Evolutionary conservation across 208 protist species (phyloP).

Genomic region (Crithidia brevicula): DNA sequence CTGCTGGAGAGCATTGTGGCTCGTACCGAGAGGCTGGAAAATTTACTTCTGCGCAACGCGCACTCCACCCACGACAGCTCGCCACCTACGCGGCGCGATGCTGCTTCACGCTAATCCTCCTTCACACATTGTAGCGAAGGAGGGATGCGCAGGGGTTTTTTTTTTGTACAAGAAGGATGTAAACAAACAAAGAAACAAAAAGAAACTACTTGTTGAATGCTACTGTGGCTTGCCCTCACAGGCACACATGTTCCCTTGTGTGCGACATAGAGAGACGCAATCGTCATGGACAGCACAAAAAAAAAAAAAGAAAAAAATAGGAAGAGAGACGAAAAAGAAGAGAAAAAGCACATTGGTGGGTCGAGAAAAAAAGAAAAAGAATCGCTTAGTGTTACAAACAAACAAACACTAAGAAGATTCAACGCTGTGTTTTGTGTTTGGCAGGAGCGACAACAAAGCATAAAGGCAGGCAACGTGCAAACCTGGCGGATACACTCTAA

Average conservation of each 20-base stretch:
- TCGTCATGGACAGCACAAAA: background rate
- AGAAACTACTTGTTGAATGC: too few relatives aligned
- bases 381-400: too few relatives aligned
- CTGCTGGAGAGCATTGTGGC: conserved; percentile 43
- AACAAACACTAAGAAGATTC: conserved; percentile 7
- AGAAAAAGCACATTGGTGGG: background rate
- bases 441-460: too few relatives aligned
- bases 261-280: too few relatives aligned
- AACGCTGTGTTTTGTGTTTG: too few relatives aligned
- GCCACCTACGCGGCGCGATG: background rate
- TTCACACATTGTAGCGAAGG: background rate
- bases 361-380: conserved; percentile 5
- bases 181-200: too few relatives aligned
- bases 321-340: background rate
- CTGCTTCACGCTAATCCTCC: background rate
- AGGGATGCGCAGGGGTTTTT: too few relatives aligned
- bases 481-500: too few relatives aligned
- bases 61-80: background rate
- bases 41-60: conserved; percentile 22
- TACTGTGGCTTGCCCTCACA: too few relatives aligned
- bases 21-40: conserved; percentile 47
- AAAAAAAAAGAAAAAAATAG: conserved; percentile 14
- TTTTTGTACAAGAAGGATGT: background rate
- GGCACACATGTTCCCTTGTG: too few relatives aligned
- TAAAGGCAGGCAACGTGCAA: too few relatives aligned